Percentiles rank a stretch among this genome's conserved stretches.
Conservation (phyloP, 164 flowering plant species). For the Kingdonia uniflora region DNA sequence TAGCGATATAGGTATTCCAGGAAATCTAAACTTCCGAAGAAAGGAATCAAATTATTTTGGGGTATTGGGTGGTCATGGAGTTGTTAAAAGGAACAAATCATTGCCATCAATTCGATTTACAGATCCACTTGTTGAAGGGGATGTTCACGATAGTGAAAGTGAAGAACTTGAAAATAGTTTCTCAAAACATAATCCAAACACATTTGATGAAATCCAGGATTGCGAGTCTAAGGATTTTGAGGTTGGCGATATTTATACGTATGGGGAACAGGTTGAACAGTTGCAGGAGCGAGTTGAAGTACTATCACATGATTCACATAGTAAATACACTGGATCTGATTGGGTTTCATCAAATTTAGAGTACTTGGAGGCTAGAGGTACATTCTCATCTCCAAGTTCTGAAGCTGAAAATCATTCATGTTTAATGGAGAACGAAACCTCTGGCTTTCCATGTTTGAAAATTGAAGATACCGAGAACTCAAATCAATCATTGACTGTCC, state of each 20-base stretch:
- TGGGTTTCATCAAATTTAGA: conserved; percentile 6
- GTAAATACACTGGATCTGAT: conserved; percentile 5
- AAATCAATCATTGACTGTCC: conserved; percentile 19
- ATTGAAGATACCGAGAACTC: conserved; percentile 13
- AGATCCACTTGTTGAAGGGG: conserved; percentile 14
- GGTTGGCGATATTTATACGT: conserved; percentile 20
- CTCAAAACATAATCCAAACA: conserved; percentile 10
- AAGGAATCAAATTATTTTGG: conserved; percentile 16
- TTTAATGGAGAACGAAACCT: background rate
- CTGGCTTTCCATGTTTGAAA: conserved; percentile 1
- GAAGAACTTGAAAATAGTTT: conserved; percentile 10
- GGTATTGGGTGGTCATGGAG: conserved; percentile 13
- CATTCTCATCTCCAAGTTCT: conserved; percentile 4
- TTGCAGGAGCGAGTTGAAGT: conserved; percentile 44
- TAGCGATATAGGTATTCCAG: conserved; percentile 26
- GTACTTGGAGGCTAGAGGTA: conserved; percentile 5
- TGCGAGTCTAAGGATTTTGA: conserved; percentile 16
- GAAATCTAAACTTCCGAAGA: conserved; percentile 20
- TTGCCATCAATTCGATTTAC: conserved; percentile 22
- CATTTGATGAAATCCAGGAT: conserved; percentile 12
- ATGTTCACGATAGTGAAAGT: conserved; percentile 10
- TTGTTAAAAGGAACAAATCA: conserved; percentile 30
- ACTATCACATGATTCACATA: conserved; percentile 23
- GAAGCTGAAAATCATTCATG: conserved; percentile 5
- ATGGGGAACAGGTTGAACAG: conserved; percentile 48